Evolutionary conservation across 1,284 basidiomycete genomes (phyloP), one percentile per base, ranked within the genome.

Genomic region (Neolentinus lepideus): DNA sequence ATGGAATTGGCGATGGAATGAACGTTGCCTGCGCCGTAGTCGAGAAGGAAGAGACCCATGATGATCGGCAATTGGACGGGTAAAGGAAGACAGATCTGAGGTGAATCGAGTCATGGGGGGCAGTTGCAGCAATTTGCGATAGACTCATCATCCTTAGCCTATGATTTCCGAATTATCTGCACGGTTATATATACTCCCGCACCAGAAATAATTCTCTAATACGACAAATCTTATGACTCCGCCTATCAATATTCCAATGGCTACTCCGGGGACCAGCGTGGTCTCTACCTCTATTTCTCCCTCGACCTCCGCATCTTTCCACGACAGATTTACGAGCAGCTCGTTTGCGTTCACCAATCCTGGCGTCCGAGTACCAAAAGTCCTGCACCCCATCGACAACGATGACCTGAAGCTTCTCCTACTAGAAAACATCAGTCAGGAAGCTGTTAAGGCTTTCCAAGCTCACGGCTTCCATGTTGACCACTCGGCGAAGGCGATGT

Each of bases 1-100:
- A 99, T 83, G 2, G 95, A 93, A 72, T 99, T 99, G 53, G 96
- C 94, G 55, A 98, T 84, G 67, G 89, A 92, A 69, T 91, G 85
- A 50, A 97, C 94, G 67, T 97, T 97, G 19, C 94, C 94, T 55
- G 93, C 95, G 66, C 94, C 94, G 68, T 98, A 97, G 71, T 98
- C 95, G 63, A 98, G 86, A 62, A 98, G 81, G 73, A 87, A 97
- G 60, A 96, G 84, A 56, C 73, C 77, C 85, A 87, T 88, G 57
- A 62, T 45, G 51, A 51, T 47, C 29, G 55, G 54, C 46, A 51
- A 57, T 16, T n/a, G 53, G 43, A 26, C 27, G 35, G 46, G 24
- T 33, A 47, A 48, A 47, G 4, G 38, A 54, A 50, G 52, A 53
- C 19, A 25, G 36, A 31, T 33, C 50, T 12, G 27, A n/a, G 21